These are phyloP conservation scores for Ophiocordyceps australis DNA, from an alignment of 2,329 filamentous ascomycete species.

Conservation along the genomic window DNA sequence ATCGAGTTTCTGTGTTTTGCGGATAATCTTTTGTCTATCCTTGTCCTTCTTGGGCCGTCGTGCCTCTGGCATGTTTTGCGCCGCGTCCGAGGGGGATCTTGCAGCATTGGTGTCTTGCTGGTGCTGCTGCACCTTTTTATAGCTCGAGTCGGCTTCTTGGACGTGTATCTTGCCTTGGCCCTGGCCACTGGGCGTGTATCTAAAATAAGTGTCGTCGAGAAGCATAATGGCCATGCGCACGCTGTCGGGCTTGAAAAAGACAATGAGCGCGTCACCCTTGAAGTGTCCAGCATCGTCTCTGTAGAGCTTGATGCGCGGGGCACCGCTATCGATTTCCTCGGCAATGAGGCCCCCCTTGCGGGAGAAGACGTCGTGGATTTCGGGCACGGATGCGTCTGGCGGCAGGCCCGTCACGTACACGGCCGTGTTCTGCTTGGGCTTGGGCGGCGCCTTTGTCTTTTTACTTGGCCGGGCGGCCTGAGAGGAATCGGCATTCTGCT, in stretches of 20 bases:
- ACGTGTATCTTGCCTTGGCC: slow-evolving; percentile 55
- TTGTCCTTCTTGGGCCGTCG: slow-evolving; percentile 34
- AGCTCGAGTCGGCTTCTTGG: slow-evolving; percentile 71
- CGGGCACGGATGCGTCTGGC: slow-evolving; percentile 55
- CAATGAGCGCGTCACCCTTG: slow-evolving; percentile 83
- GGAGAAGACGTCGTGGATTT: slow-evolving; percentile 71
- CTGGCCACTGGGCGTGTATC: slow-evolving; percentile 36
- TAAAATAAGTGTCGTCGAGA: slow-evolving; percentile 67
- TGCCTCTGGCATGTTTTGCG: slow-evolving; percentile 15
- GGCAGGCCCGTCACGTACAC: slow-evolving; percentile 86
- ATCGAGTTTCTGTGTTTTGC: slow-evolving; percentile 77
- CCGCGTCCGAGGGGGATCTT: no score
- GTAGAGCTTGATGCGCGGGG: slow-evolving; percentile 87
- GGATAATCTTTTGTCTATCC: slow-evolving; percentile 80
- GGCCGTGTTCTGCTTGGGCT: slow-evolving; percentile 60
- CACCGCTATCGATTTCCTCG: slow-evolving; percentile 79
- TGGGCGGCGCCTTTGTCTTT: slow-evolving; percentile 26
- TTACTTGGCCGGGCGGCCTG: slow-evolving; percentile 22
- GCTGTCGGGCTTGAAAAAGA: slow-evolving; percentile 92
- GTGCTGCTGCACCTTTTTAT: slow-evolving; percentile 74
- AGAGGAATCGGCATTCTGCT: slow-evolving; percentile 11
- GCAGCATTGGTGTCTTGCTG: slow-evolving; percentile 18
- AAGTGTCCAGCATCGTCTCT: slow-evolving; percentile 63
- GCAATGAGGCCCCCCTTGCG: slow-evolving; percentile 78
- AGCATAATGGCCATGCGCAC: slow-evolving; percentile 71